Conservation (phyloP, 202 grass and related monocot species). For the Setaria italica region DNA sequence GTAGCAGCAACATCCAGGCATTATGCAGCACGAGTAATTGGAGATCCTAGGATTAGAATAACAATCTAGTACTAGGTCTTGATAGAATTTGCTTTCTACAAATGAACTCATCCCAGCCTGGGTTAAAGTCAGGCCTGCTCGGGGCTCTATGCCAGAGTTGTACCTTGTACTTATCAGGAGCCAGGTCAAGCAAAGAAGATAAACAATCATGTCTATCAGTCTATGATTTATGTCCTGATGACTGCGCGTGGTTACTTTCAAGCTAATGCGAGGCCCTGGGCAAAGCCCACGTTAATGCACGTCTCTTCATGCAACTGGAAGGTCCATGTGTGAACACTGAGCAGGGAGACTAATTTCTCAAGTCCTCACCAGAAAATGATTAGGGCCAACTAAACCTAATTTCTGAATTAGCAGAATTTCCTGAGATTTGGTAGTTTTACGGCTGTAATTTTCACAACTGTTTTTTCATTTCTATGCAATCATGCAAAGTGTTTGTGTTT, state of each 20-base stretch:
- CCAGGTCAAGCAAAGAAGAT: conserved; percentile 31
- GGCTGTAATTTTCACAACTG: background rate
- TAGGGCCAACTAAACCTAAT: background rate
- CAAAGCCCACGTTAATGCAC: background rate
- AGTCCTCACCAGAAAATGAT: background rate
- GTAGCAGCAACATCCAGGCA: conserved; percentile 14
- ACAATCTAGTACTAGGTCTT: background rate
- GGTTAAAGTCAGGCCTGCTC: conserved; percentile 40
- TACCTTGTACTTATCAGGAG: conserved; percentile 43
- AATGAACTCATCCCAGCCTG: background rate
- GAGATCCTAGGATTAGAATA: conserved; percentile 17
- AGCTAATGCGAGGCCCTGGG: background rate
- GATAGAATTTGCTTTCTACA: conserved; percentile 3
- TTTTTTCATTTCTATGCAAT: background rate
- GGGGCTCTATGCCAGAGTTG: conserved; percentile 44
- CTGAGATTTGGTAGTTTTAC: background rate
- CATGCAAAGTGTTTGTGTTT: background rate
- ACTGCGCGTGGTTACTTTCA: background rate
- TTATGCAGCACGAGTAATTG: conserved; percentile 14
- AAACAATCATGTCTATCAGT: conserved; percentile 29
- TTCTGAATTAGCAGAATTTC: background rate
- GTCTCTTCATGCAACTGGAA: background rate
- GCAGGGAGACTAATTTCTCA: background rate
- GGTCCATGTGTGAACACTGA: background rate
- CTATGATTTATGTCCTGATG: background rate